Percentiles rank a stretch among this genome's conserved stretches.
phyloP scores from a whole-genome alignment of 768 basidiomycete species.

The Sistotremastrum niveocremeum region DNA sequence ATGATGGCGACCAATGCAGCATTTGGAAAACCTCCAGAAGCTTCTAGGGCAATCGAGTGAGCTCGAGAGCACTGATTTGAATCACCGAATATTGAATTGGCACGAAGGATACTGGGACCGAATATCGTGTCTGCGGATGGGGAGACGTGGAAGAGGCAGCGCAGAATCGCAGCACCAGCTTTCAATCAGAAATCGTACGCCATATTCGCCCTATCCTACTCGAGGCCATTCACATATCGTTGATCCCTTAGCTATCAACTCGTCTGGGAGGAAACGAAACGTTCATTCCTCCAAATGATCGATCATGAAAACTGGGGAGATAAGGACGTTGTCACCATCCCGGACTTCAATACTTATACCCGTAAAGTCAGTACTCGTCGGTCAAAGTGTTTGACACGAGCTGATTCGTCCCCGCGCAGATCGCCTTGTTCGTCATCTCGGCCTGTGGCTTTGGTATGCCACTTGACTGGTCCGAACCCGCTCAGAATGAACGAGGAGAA shows the following conservation, averaged over 20 bases:
- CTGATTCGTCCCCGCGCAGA: neutral
- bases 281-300: constrained; percentile 27
- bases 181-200: constrained; percentile 28
- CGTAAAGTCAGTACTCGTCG: constrained; percentile 1
- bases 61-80: too few relatives aligned
- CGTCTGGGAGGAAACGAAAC: constrained; percentile 27
- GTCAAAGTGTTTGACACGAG: neutral
- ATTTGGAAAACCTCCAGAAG: too few relatives aligned
- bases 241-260: constrained; percentile 21
- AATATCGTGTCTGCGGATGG: constrained; percentile 32
- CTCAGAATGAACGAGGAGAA: neutral
- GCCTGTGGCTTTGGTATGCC: constrained; percentile 17
- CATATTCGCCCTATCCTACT: neutral
- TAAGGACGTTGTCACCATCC: neutral
- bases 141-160: constrained; percentile 32
- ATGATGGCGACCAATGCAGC: too few relatives aligned
- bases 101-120: constrained; percentile 24
- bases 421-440: constrained; percentile 14
- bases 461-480: constrained; percentile 9
- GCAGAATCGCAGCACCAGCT: constrained; percentile 30
- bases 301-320: constrained; percentile 19
- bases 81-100: too few relatives aligned
- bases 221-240: neutral
- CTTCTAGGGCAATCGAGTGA: too few relatives aligned
- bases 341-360: constrained; percentile 7